Evolutionary conservation across 768 basidiomycete species (phyloP).

Genomic region (Sarcodon sp.): DNA sequence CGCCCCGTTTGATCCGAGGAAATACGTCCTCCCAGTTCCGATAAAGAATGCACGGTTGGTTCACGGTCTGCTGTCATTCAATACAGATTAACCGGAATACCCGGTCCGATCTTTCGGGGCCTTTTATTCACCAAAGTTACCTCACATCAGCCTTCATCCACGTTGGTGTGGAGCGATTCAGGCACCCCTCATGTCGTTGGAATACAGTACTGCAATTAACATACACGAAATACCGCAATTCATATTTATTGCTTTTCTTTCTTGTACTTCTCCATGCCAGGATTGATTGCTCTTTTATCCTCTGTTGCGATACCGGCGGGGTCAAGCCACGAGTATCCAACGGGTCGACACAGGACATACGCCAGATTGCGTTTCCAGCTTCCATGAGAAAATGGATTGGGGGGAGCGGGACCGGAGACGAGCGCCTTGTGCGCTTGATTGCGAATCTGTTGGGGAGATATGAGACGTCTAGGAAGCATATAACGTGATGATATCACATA

Average conservation of each 20-base stretch:
- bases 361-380: slow-evolving; percentile 62
- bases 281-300: slow-evolving; percentile 68
- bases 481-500: slow-evolving; percentile 21
- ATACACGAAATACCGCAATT: not conserved
- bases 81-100: no score
- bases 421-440: slow-evolving; percentile 71
- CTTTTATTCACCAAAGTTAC: no score
- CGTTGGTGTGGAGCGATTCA: no score
- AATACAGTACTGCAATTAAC: not conserved
- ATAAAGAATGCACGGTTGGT: no score
- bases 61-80: no score
- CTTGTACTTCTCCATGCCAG: slow-evolving; percentile 31
- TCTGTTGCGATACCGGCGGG: slow-evolving; percentile 44
- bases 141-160: no score
- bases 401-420: slow-evolving; percentile 47
- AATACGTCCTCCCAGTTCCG: no score
- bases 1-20: no score
- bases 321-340: slow-evolving; percentile 72
- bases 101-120: no score
- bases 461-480: slow-evolving; percentile 5
- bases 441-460: slow-evolving; percentile 45
- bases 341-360: slow-evolving; percentile 70
- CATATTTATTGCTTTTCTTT: not conserved
- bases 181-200: no score
- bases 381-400: slow-evolving; percentile 83